Base-by-base conservation (phyloP, 306 rosid genomes). In the Quillaja saponaria region DNA sequence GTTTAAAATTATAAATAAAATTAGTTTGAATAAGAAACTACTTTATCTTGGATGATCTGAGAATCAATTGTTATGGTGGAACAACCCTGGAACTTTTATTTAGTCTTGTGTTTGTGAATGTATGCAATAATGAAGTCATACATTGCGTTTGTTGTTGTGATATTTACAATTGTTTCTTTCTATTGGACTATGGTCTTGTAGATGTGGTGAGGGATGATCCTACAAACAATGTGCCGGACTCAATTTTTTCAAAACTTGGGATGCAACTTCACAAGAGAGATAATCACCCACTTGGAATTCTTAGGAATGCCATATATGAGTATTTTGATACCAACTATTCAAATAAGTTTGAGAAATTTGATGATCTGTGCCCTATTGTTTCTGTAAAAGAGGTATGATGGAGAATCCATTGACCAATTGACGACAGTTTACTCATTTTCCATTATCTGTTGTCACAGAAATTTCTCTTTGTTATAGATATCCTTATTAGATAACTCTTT, bases 151-250 rank as follows among this genome's bases (percentile, higher is more conserved):
- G 31, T 25, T 25, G 31, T 25, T 25, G 31, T 2, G 31, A 25
- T 25, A 4, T 25, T 25, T 25, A 25, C 31, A 25, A 25, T 1
- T 25, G 2, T 2, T 25, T 25, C 4, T 4, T 25, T 25, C 4
- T 25, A 25, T 31, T 52, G 34, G 63, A 46, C 35, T 47, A 16
- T 72, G 77, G 63, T 47, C 49, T 73, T 71, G 55, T 80, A 94
- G 97, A 94, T 81, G 88, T 94, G 68, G 71, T 94, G 84, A 87
- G 70, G 75, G 96, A 94, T 59, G 99, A 89, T 54, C 95, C 96
- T 44, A 85, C 95, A 40, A 94, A 94, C 76, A 94, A 94, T 73
- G 97, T 89, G 56, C 99, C 91, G 1, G 96, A 94, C 75, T 76
- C 77, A 3, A 89, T 94, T 52, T 94, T 85, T 65, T 69, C 89